phyloP scores from a whole-genome alignment of 805 yeast genomes.

The Cyberlindnera saturnus region DNA sequence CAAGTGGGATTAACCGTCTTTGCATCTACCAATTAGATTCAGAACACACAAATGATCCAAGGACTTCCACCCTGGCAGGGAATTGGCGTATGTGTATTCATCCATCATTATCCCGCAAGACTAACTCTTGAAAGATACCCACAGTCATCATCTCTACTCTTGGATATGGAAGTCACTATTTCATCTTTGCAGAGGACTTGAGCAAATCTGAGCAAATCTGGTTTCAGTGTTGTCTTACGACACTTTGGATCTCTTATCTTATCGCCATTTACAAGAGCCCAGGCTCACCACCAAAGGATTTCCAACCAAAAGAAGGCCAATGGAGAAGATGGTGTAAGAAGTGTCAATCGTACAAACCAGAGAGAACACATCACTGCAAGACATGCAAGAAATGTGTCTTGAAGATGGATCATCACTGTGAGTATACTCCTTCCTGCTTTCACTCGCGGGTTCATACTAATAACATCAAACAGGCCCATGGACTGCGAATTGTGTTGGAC shows the following conservation, averaged over 20 bases:
- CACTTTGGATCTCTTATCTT: constrained; percentile 71
- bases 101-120: background rate
- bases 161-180: constrained; percentile 58
- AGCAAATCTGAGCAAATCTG: constrained; percentile 33
- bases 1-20: too few species aligned
- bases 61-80: constrained; percentile 17
- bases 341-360: constrained; percentile 72
- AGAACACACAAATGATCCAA: background rate
- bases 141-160: constrained; percentile 45
- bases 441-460: background rate
- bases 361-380: constrained; percentile 81
- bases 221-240: constrained; percentile 41
- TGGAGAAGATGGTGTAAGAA: constrained; percentile 72
- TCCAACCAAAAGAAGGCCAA: constrained; percentile 35
- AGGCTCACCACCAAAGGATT: constrained; percentile 56
- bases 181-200: constrained; percentile 44
- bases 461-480: constrained; percentile 47
- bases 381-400: constrained; percentile 69
- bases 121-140: constrained; percentile 48
- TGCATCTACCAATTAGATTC: background rate
- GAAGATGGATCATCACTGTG: constrained; percentile 86
- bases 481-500: constrained; percentile 90
- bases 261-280: constrained; percentile 64
- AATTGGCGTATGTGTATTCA: constrained; percentile 12
- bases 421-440: background rate